These are phyloP conservation scores for Fraxinus velutina DNA, from an alignment of 305 asterid species.

Conservation along the genomic window DNA sequence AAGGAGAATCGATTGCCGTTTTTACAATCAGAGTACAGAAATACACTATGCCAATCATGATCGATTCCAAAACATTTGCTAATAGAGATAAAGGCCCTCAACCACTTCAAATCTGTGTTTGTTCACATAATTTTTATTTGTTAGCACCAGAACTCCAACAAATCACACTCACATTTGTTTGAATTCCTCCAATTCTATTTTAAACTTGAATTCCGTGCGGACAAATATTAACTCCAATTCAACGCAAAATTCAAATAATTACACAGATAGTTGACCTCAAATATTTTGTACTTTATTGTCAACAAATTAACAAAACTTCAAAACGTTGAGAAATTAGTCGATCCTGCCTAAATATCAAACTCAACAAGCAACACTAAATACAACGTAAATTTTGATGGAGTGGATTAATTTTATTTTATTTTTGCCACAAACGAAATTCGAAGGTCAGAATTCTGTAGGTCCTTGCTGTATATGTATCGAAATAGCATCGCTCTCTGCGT, in stretches of 20 bases:
- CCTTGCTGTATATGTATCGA: background rate
- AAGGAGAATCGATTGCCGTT: background rate
- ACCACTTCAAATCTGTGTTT: background rate
- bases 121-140: background rate
- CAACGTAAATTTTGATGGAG: background rate
- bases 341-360: background rate
- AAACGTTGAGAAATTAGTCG: background rate
- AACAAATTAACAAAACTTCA: background rate
- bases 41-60: background rate
- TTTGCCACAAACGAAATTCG: background rate
- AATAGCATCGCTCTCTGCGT: background rate
- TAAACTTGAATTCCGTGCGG: background rate
- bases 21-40: background rate
- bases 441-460: background rate
- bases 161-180: background rate
- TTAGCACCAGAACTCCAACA: background rate
- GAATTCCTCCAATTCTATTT: background rate
- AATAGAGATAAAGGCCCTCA: background rate
- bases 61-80: background rate
- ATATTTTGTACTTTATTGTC: background rate
- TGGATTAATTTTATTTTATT: background rate
- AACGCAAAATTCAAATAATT: background rate
- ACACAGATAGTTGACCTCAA: conserved; percentile 7
- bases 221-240: background rate
- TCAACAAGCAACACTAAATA: background rate